These are phyloP conservation scores for Alternaria triticina DNA, from an alignment of 2,329 filamentous ascomycete species.

Conservation along the genomic window DNA sequence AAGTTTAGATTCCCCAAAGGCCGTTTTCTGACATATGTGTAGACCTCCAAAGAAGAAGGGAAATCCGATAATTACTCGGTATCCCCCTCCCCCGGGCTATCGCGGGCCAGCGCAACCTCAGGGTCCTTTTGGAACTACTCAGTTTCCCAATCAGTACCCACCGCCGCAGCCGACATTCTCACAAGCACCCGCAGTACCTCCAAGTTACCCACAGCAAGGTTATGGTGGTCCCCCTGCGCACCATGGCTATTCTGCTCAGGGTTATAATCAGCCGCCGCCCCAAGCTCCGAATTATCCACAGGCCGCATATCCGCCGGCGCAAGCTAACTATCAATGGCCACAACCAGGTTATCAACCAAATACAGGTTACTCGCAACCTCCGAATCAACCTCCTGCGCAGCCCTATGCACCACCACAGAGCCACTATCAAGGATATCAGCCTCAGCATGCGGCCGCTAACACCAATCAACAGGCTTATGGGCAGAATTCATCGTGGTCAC, in stretches of 20 bases:
- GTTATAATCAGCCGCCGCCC: conserved; percentile 30
- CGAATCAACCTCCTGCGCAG: conserved; percentile 27
- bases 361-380: conserved; percentile 30
- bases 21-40: conserved; percentile 21
- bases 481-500: conserved; percentile 33
- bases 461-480: conserved; percentile 31
- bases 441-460: conserved; percentile 26
- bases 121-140: conserved; percentile 33
- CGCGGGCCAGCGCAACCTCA: conserved; percentile 44
- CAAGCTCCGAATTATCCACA: conserved; percentile 22
- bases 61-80: conserved; percentile 57
- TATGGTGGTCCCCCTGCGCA: conserved; percentile 27
- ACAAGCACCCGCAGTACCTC: conserved; percentile 27
- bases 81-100: conserved; percentile 58
- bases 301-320: conserved; percentile 28
- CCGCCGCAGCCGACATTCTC: conserved; percentile 35
- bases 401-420: conserved; percentile 26
- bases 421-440: conserved; percentile 26
- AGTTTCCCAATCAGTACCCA: conserved; percentile 37
- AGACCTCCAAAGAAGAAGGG: conserved; percentile 54
- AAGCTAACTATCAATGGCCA: conserved; percentile 33
- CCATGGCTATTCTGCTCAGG: conserved; percentile 32
- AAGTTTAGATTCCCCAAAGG: not conserved
- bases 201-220: conserved; percentile 29
- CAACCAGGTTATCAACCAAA: conserved; percentile 31